Percentiles rank a stretch among this genome's conserved stretches.
phyloP scores from a whole-genome alignment of 1,139 yeast genomes.

The Protomyces lactucae-debilis region DNA sequence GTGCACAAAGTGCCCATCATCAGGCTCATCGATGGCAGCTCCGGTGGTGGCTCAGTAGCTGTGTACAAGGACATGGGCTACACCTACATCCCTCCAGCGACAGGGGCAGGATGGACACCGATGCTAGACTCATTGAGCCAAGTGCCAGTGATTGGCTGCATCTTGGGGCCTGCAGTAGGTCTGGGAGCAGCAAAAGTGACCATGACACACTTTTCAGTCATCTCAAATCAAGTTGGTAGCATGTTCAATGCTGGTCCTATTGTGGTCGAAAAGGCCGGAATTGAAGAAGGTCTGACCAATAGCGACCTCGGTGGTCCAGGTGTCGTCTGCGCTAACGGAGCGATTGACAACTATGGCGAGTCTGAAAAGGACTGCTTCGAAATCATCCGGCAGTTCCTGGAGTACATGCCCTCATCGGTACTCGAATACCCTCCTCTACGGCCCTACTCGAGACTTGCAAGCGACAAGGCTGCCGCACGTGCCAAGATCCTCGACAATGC shows the following conservation, averaged over 20 bases:
- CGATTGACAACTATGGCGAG: conserved; percentile 18
- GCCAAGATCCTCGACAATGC: conserved; percentile 12
- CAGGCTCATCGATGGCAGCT: conserved; percentile 18
- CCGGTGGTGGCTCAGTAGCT: conserved; percentile 24
- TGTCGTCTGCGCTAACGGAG: conserved; percentile 25
- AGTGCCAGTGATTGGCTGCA: conserved; percentile 21
- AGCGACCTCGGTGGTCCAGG: conserved; percentile 23
- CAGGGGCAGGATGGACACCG: conserved; percentile 22
- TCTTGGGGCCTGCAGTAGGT: conserved; percentile 22
- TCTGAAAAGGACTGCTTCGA: conserved; percentile 14
- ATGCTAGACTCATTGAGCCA: conserved; percentile 11
- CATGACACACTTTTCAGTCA: conserved; percentile 23
- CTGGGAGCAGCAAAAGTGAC: conserved; percentile 23
- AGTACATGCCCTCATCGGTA: conserved; percentile 18
- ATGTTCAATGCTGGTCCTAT: conserved; percentile 27
- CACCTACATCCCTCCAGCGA: conserved; percentile 26
- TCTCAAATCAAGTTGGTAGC: conserved; percentile 5
- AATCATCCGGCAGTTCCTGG: conserved; percentile 8
- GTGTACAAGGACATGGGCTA: conserved; percentile 20
- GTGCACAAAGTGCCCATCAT: conserved; percentile 19
- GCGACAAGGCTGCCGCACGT: not conserved
- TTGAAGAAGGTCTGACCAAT: conserved; percentile 23
- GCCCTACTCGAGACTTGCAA: conserved; percentile 1
- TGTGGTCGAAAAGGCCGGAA: conserved; percentile 20
- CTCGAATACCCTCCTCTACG: conserved; percentile 18